Evolutionary conservation across 495 filamentous ascomycete species (phyloP), one percentile per base, ranked within the genome.

Genomic region (Aspergillus leporis): DNA sequence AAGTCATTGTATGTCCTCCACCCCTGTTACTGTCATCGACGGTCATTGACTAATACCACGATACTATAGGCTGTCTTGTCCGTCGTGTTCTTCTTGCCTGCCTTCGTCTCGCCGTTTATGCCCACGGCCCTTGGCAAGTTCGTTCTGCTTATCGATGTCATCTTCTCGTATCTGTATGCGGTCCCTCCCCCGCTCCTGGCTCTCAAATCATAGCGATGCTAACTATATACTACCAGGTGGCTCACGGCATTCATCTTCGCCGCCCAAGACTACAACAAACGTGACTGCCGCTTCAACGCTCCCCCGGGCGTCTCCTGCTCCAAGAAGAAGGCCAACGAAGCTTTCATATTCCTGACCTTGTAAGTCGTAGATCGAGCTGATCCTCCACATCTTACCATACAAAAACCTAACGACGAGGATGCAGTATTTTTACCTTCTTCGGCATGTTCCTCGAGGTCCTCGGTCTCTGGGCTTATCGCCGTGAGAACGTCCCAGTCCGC

Each of bases 331-430:
- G 78, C 83, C 30, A 78, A 81, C 55, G 81, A 86, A 66, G 72
- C 84, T 0, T 87, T 87, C 58, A 81, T 79, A 62, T 87, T 86
- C 68, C 70, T 87, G 31, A 79, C 83, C 22, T 87, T 86, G 83
- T 86, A 76, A 45, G 81, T 19, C 13, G 12, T 31, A n/a, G 14
- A 13, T 19, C 22, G 22, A 23, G n/a, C 21, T n/a, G n/a, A n/a
- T n/a, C 16, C 10, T 10, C 19, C 46, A 49, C 21, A 41, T 19
- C 48, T 12, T 25, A 28, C 21, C 43, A n/a, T 5, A 41, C 28
- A 55, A 3, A 28, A 47, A 31, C 54, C 55, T 61, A 43, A 52
- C n/a, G 12, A 31, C 13, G 1, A 10, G n/a, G n/a, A 21, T 31
- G 4, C 59, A 83, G 66, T 72, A 66, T 70, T 61, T 68, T 75